These are phyloP conservation scores for Alternaria burnsii DNA, from an alignment of 2,329 filamentous ascomycete genomes.

Conservation along the genomic window DNA sequence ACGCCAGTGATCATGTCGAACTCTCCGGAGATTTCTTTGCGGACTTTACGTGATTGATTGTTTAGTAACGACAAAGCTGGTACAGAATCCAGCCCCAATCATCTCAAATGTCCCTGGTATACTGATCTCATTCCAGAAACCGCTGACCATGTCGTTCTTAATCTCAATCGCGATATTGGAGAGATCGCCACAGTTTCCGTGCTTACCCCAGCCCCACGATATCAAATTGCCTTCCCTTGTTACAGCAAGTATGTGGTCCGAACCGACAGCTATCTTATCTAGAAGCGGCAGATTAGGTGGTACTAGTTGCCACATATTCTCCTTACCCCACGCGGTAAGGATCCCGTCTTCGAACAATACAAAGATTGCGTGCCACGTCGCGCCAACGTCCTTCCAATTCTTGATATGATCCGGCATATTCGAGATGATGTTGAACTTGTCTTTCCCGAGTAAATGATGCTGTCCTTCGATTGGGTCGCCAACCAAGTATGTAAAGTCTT, in stretches of 20 bases:
- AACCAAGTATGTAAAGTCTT: conserved; percentile 83
- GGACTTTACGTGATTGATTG: not conserved
- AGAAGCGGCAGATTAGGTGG: conserved; percentile 68
- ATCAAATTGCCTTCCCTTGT: conserved; percentile 72
- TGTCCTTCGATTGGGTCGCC: conserved; percentile 63
- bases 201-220: conserved; percentile 96
- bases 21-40: not conserved
- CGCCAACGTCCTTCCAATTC: conserved; percentile 73
- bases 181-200: conserved; percentile 84
- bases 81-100: conserved; percentile 41
- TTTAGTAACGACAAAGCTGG: conserved; percentile 37
- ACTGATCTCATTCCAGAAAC: conserved; percentile 40
- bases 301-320: conserved; percentile 84
- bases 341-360: conserved; percentile 69
- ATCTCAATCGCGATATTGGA: conserved; percentile 18
- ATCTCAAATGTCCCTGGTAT: conserved; percentile 31
- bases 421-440: conserved; percentile 74
- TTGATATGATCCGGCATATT: conserved; percentile 62
- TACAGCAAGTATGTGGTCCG: conserved; percentile 85
- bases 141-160: conserved; percentile 41
- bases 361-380: conserved; percentile 85
- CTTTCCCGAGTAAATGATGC: conserved; percentile 73
- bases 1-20: not conserved
- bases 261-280: conserved; percentile 77
- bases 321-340: conserved; percentile 79